phyloP scores from a whole-genome alignment of 2,329 filamentous ascomycete species.

The Verruconis gallopava region DNA sequence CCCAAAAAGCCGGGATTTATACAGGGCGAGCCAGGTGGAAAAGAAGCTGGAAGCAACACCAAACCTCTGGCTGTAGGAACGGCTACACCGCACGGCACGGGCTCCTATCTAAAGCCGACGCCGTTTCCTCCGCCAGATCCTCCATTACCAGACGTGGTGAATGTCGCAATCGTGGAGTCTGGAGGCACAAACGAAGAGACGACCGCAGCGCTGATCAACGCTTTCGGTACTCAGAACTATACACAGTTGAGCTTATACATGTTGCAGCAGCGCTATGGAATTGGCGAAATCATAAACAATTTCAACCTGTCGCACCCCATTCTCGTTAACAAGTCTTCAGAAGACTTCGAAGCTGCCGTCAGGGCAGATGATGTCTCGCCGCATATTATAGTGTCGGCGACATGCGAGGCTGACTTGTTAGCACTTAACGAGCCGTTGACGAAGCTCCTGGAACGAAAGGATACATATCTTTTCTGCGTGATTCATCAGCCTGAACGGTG shows the following conservation, averaged over 20 bases:
- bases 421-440: slow-evolving; percentile 13
- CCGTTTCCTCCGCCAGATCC: not conserved
- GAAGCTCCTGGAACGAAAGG: slow-evolving; percentile 14
- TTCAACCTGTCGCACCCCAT: slow-evolving; percentile 14
- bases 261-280: slow-evolving; percentile 16
- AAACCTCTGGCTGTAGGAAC: not conserved
- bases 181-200: slow-evolving; percentile 21
- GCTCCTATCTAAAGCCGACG: not conserved
- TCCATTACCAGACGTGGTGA: not conserved
- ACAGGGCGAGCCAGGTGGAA: not conserved
- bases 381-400: slow-evolving; percentile 17
- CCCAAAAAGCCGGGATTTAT: not conserved
- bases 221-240: slow-evolving; percentile 16
- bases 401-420: slow-evolving; percentile 17
- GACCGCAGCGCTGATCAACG: slow-evolving; percentile 17
- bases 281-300: slow-evolving; percentile 16
- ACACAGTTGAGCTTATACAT: slow-evolving; percentile 16
- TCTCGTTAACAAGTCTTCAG: not conserved
- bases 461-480: slow-evolving; percentile 19
- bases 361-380: slow-evolving; percentile 11
- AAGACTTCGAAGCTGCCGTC: slow-evolving; percentile 10
- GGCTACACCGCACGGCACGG: not conserved
- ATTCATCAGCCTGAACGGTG: slow-evolving; percentile 17
- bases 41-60: not conserved
- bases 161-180: slow-evolving; percentile 14